Evolutionary conservation across 2,329 filamentous ascomycete genomes (phyloP), one percentile per base, ranked within the genome.

Genomic region (Dothideomycetes sp.): DNA sequence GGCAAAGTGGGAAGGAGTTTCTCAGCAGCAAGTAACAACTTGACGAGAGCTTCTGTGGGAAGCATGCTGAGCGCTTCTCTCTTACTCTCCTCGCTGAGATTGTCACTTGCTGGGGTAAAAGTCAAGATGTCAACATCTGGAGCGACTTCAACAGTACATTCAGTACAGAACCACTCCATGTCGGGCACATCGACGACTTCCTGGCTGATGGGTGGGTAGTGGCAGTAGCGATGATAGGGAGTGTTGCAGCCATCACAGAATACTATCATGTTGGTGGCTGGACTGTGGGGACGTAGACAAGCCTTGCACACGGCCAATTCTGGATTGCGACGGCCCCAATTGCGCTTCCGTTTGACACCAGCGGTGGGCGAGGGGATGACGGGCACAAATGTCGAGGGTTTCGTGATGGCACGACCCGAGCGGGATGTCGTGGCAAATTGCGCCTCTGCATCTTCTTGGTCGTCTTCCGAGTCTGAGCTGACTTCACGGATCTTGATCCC

Each of bases 221-320:
- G 84, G 54, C 85, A 93, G 52, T 77, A 76, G 57, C 87, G 83
- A 60, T 93, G 85, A 74, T 85, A 93, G 29, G 79, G 76, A 20
- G 71, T 69, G 56, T 85, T 84, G 64, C 85, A 93, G 12, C 78
- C 78, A 60, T 89, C 83, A 63, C 85, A 93, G 59, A 88, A 86
- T 3, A 91, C 84, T 56, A 93, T 88, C 62, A 80, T 75, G 62
- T 91, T 91, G 50, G 67, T 76, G n/a, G 68, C 59, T 3, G 82
- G 80, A 53, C 81, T 84, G 49, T 82, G 74, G 8, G 82, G 78
- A 49, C 84, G 70, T 39, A 78, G 73, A 61, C 85, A 93, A 48
- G 75, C 71, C 51, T 78, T 80, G 64, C 84, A 91, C 22, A 82
- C 69, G 11, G 71, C 70, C 46, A 75, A 67, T 53, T 78, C 74